phyloP scores from a whole-genome alignment of 805 yeast genomes.

The Kluyveromyces aestuarii region DNA sequence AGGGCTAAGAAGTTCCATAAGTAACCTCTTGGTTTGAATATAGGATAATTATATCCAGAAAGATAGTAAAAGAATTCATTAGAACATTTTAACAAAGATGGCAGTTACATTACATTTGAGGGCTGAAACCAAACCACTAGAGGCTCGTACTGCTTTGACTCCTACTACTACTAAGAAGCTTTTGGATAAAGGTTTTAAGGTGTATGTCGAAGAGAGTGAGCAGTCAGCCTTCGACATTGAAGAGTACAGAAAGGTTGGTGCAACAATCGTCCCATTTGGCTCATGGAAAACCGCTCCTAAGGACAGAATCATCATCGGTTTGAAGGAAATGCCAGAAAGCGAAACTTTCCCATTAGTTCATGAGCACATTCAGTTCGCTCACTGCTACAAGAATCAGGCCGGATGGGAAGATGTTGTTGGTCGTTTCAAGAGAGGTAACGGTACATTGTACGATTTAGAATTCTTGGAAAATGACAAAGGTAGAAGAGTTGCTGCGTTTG shows the following conservation, averaged over 20 bases:
- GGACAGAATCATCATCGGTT: slow-evolving; percentile 83
- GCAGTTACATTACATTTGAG: slow-evolving; percentile 75
- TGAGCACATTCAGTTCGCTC: slow-evolving; percentile 97
- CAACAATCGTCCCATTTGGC: slow-evolving; percentile 81
- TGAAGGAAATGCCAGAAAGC: slow-evolving; percentile 91
- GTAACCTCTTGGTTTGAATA: too few relatives aligned
- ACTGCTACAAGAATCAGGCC: slow-evolving; percentile 93
- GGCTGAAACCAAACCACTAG: slow-evolving; percentile 95
- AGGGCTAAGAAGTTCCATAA: too few relatives aligned
- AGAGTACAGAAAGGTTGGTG: slow-evolving; percentile 78
- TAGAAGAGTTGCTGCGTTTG: slow-evolving; percentile 98
- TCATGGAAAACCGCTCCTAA: slow-evolving; percentile 90
- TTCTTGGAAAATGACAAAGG: slow-evolving; percentile 90
- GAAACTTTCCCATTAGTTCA: slow-evolving; percentile 85
- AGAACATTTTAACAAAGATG: slow-evolving; percentile 10
- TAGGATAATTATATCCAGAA: too few relatives aligned
- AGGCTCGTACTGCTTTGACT: slow-evolving; percentile 94
- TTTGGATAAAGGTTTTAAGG: slow-evolving; percentile 77
- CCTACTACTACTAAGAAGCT: slow-evolving; percentile 83
- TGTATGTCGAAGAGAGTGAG: slow-evolving; percentile 79
- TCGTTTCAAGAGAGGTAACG: slow-evolving; percentile 88
- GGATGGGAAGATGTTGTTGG: slow-evolving; percentile 92
- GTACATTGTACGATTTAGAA: slow-evolving; percentile 87
- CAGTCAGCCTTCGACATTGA: slow-evolving; percentile 70
- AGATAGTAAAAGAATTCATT: background rate